Base-by-base conservation (phyloP, 2,329 filamentous ascomycete genomes). In the Ceratocystis cubensis region DNA sequence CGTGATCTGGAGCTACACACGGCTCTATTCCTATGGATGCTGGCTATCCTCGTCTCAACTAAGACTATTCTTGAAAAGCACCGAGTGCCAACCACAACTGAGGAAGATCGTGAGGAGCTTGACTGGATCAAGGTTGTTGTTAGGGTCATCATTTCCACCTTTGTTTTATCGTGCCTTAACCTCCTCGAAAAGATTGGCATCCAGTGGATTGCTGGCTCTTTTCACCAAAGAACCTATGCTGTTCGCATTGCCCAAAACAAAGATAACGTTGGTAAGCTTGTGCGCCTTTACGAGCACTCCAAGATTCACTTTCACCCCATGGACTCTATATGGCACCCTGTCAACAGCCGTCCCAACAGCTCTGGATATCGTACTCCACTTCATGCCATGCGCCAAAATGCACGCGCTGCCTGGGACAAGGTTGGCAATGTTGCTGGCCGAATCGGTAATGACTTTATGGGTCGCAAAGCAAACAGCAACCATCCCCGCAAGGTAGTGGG, bases 231-330 rank as follows among this genome's bases (percentile, higher is more conserved):
- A 57, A 96, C 93, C 0, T 97, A 97, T 72, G 86, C 89, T 28
- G 90, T 93, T 71, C 82, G 93, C 17, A 96, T 96, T 71, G 90
- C 94, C 69, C 82, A 93, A 75, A 96, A 96, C 79, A 96, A 96
- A 74, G 91, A 92, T 70, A 89, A 95, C 72, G 91, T 96, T 67
- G 84, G 76, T 10, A 81, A 79, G 65, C 75, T 84, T 10, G 78
- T 83, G 33, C 74, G 77, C 56, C 76, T 84, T 0, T 84, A 80
- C 69, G 86, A 91, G 48, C 87, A 94, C 72, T 89, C 86, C 13
- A 92, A 93, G 70, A 88, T 88, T 64, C 86, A 88, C 69, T 79
- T 87, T n/a, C 80, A 82, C 62, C 75, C 78, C 41, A 76, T 79
- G 10, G 79, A 82, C 44, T 77, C 75, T 53, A 78, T 83, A 69